A percentile compares a stretch with the other conserved stretches of the same genome.
These are phyloP conservation scores for Viola odorata DNA, from an alignment of 345 rosid genomes.

Conservation along the genomic window DNA sequence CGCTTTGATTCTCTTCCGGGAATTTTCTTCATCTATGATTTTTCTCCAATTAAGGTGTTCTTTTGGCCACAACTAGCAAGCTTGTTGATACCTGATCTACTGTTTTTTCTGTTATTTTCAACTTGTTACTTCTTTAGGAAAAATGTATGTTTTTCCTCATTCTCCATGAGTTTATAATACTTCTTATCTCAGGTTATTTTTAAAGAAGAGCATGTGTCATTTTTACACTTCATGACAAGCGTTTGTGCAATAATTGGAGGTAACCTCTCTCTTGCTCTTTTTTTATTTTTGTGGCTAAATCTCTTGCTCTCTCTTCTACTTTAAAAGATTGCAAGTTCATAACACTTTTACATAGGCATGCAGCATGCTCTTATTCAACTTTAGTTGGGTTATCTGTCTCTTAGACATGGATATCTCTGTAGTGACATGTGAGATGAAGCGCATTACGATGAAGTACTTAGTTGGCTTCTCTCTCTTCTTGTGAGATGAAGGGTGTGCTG, in stretches of 20 bases:
- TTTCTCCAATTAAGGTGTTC: constrained; percentile 91
- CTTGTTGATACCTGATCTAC: constrained; percentile 4
- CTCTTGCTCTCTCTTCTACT: background rate
- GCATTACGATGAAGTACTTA: background rate
- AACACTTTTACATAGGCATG: background rate
- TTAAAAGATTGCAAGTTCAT: background rate
- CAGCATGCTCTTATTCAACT: background rate
- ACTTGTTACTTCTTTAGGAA: background rate
- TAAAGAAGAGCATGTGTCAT: constrained; percentile 23
- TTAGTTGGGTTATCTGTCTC: too few relatives aligned
- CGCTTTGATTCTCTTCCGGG: constrained; percentile 66
- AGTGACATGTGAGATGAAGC: background rate
- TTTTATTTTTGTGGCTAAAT: background rate
- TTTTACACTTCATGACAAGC: constrained; percentile 27
- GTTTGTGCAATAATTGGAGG: constrained; percentile 31
- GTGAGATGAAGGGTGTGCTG: too few relatives aligned
- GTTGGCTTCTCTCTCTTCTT: background rate
- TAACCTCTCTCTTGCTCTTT: constrained; percentile 1
- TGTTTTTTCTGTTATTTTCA: background rate
- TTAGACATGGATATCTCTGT: background rate
- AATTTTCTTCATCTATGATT: constrained; percentile 93
- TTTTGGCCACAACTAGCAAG: constrained; percentile 5
- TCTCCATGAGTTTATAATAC: background rate
- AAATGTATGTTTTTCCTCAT: background rate
- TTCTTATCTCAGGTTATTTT: constrained; percentile 18